Base-by-base conservation (phyloP, 305 asterid species). In the Solanum chacoense region DNA sequence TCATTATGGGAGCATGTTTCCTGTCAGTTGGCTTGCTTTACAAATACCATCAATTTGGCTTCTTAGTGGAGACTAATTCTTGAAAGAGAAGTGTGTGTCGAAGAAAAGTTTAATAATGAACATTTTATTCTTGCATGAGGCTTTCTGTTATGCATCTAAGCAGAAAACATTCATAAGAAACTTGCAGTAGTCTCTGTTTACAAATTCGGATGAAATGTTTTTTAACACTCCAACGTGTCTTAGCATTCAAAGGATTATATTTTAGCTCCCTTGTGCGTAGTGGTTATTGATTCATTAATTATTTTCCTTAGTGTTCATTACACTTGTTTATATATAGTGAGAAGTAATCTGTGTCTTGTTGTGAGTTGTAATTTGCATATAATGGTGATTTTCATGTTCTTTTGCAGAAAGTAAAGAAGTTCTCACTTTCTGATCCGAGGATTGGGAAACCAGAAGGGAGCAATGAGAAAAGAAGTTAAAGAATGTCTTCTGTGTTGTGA, bases 391-490 rank as follows among this genome's bases (percentile, higher is more conserved):
- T 28, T 80, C 86, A 42, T 29, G n/a, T 28, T 29, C 28, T 83
- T 83, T 86, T 87, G 81, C 93, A 94, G 97, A 94, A 93, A 92
- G 94, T 94, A 91, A 94, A 93, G 94, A 93, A 91, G 90, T 94
- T 94, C 92, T 93, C 93, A 84, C 92, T 94, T 85, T 93, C 92
- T 87, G 95, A 91, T 83, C 89, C 85, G 36, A 87, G 75, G 73
- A 80, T 50, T 29, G 90, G 92, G 73, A 88, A 89, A 85, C 72
- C 91, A 72, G 93, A 90, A 87, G 85, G 89, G 40, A 87, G 89
- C 63, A 89, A 34, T 32, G 92, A 88, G 91, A 91, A 91, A 84
- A 73, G 67, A n/a, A 87, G 73, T 72, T 42, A 40, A 18, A 31
- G 26, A 31, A 79, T 69, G 63, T 7, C 36, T 36, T 4, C 6